Evolutionary conservation across 805 yeast genomes (phyloP).

Genomic region (Candida awuae): DNA sequence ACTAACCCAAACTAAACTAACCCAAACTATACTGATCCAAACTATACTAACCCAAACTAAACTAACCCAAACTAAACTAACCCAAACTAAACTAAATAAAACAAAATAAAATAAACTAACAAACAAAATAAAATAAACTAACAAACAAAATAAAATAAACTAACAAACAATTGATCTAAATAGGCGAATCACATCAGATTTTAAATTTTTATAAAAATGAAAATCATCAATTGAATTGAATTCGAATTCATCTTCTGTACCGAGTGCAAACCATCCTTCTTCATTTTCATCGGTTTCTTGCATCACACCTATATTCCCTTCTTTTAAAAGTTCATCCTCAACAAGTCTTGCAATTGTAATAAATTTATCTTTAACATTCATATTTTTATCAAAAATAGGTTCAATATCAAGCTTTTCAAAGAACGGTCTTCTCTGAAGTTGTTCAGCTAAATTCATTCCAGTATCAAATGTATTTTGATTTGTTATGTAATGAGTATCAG

Average conservation of each 20-base stretch:
- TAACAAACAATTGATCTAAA: constrained; percentile 11
- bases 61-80: too few species aligned
- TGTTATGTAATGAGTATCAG: not conserved
- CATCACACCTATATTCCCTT: constrained; percentile 1
- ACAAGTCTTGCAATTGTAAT: constrained; percentile 3
- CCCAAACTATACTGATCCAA: too few species aligned
- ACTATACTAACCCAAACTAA: too few species aligned
- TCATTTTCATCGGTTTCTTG: constrained; percentile 9
- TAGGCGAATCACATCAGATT: constrained; percentile 18
- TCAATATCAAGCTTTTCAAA: not conserved
- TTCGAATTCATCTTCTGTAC: constrained; percentile 14
- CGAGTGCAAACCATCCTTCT: constrained; percentile 20
- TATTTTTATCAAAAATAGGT: not conserved
- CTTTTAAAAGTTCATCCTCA: constrained; percentile 10
- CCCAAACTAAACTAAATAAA: too few species aligned
- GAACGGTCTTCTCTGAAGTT: not conserved
- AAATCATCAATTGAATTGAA: constrained; percentile 18
- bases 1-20: too few species aligned
- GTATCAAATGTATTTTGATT: not conserved
- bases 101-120: too few species aligned
- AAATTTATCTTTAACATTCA: constrained; percentile 4
- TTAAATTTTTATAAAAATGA: constrained; percentile 20
- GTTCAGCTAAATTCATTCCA: not conserved
- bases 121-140: too few species aligned
- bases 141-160: not conserved